Percentiles rank a stretch among this genome's conserved stretches.
Evolutionary conservation across 352 stramenopile species (phyloP).

Genomic region (Pythium coloratum): DNA sequence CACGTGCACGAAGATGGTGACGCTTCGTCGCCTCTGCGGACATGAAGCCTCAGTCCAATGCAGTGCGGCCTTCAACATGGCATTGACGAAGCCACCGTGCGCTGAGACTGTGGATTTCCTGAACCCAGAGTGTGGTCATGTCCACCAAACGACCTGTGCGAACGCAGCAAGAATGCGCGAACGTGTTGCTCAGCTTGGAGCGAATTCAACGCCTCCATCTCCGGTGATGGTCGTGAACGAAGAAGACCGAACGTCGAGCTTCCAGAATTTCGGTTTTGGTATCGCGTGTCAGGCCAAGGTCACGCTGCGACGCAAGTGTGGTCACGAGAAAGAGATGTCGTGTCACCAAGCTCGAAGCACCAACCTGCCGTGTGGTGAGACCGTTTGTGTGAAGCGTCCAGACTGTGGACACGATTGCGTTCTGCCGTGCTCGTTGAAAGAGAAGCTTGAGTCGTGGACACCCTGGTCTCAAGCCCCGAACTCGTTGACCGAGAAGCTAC

Average conservation of each 20-base stretch:
- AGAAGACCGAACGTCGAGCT: constrained; percentile 22
- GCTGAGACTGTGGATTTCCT: constrained; percentile 39
- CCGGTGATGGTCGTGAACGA: constrained; percentile 25
- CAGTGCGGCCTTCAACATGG: constrained; percentile 72
- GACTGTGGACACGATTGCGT: constrained; percentile 47
- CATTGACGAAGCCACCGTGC: constrained; percentile 44
- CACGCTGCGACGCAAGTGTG: constrained; percentile 36
- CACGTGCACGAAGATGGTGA: constrained; percentile 55
- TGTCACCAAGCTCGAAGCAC: constrained; percentile 50
- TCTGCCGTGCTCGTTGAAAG: constrained; percentile 40
- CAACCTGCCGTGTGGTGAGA: constrained; percentile 34
- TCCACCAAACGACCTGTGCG: constrained; percentile 52
- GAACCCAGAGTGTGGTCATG: constrained; percentile 76
- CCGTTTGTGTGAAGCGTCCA: constrained; percentile 32
- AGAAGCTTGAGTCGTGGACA: constrained; percentile 39
- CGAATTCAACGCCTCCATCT: not conserved
- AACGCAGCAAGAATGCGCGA: constrained; percentile 27
- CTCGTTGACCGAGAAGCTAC: constrained; percentile 29
- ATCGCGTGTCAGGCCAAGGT: constrained; percentile 44
- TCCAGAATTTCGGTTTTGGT: constrained; percentile 43
- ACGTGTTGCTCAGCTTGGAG: constrained; percentile 2
- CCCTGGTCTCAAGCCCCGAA: constrained; percentile 38
- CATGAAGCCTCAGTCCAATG: constrained; percentile 59
- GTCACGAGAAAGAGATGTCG: constrained; percentile 42
- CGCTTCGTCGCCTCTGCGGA: constrained; percentile 62